These are phyloP conservation scores for Spencermartinsiella ligniputridi DNA, from an alignment of 1,139 yeast species.

Conservation along the genomic window DNA sequence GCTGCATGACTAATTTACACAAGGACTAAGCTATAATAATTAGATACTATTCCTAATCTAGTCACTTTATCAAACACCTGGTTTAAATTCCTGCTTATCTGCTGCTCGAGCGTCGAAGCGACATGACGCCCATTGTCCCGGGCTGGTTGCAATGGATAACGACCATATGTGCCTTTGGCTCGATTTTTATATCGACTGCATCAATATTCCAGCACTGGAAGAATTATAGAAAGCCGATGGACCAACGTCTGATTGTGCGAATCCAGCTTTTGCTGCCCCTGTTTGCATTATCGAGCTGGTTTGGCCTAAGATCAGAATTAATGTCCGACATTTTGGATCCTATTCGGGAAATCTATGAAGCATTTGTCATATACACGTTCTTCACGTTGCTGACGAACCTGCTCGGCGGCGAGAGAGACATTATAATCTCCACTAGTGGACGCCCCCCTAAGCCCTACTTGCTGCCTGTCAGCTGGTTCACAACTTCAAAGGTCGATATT, in stretches of 20 bases:
- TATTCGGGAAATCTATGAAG: constrained; percentile 84
- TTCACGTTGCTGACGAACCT: constrained; percentile 75
- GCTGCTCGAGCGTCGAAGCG: no score
- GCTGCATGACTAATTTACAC: no score
- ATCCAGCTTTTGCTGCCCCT: constrained; percentile 58
- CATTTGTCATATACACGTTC: constrained; percentile 91
- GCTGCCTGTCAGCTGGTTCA: constrained; percentile 52
- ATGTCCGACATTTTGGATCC: constrained; percentile 62
- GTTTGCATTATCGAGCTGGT: constrained; percentile 52
- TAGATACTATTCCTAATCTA: no score
- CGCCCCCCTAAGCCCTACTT: constrained; percentile 63
- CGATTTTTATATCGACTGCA: constrained; percentile 41
- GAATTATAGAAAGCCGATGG: constrained; percentile 84
- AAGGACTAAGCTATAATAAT: no score
- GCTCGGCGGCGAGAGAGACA: constrained; percentile 88
- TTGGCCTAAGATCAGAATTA: constrained; percentile 47
- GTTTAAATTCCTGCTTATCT: no score
- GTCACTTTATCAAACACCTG: no score
- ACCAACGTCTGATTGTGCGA: constrained; percentile 80
- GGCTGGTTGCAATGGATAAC: constrained; percentile 10
- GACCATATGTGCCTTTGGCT: constrained; percentile 25
- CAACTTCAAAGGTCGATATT: constrained; percentile 64
- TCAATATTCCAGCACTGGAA: constrained; percentile 50
- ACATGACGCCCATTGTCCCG: constrained; percentile 1
- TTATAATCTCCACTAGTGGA: constrained; percentile 69